Evolutionary conservation across 495 filamentous ascomycete genomes (phyloP).

Genomic region (Penicillium nucicola): DNA sequence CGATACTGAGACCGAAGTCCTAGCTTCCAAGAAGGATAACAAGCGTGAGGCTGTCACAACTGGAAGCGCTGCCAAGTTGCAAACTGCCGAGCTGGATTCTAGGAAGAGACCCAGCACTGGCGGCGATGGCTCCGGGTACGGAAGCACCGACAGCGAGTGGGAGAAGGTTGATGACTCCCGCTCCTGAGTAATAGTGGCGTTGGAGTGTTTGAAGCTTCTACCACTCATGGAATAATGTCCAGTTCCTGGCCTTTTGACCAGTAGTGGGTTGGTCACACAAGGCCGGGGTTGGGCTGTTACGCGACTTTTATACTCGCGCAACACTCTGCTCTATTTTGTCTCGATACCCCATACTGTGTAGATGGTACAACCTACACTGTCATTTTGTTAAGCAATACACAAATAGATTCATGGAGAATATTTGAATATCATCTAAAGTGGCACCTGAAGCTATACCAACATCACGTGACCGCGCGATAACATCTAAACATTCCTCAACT

Average conservation of each 20-base stretch:
- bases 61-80: conserved; percentile 27
- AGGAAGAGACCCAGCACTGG: conserved; percentile 42
- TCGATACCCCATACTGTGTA: conserved; percentile 8
- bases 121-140: conserved; percentile 48
- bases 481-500: conserved; percentile 2
- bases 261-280: background rate
- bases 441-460: background rate
- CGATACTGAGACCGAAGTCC: conserved; percentile 50
- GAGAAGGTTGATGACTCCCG: conserved; percentile 48
- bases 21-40: conserved; percentile 16
- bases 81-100: conserved; percentile 28
- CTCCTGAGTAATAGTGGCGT: background rate
- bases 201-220: background rate
- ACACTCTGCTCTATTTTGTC: background rate
- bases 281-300: background rate
- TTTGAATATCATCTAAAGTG: no score
- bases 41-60: conserved; percentile 17
- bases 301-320: background rate
- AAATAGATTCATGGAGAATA: background rate
- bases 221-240: background rate
- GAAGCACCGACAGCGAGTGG: conserved; percentile 56
- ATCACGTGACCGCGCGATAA: conserved; percentile 18
- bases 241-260: background rate
- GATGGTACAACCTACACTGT: background rate
- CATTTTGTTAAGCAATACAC: background rate